phyloP scores from a whole-genome alignment of 1,284 basidiomycete genomes.

The Ustilago bromivora region DNA sequence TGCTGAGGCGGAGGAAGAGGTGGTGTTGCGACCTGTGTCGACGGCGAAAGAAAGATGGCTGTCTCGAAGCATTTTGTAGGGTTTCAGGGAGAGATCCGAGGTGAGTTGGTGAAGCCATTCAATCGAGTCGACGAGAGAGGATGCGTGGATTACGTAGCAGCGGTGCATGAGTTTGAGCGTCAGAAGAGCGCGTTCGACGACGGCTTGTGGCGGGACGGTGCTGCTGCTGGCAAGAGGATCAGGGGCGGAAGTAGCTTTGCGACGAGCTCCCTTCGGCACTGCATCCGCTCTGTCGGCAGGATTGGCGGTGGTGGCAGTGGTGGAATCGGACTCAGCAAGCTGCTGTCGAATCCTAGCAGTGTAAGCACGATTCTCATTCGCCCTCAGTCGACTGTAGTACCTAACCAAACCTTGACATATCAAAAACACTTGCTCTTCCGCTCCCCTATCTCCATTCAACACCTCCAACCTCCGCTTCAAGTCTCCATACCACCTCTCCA shows the following conservation, averaged over 20 bases:
- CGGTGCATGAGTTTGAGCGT: slow-evolving; percentile 47
- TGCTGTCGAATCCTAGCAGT: slow-evolving; percentile 43
- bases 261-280: slow-evolving; percentile 14
- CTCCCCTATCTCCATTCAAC: slow-evolving; percentile 7
- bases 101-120: slow-evolving; percentile 49
- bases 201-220: slow-evolving; percentile 6
- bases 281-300: neutral
- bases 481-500: slow-evolving; percentile 42
- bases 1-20: slow-evolving; percentile 13
- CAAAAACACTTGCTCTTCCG: slow-evolving; percentile 34
- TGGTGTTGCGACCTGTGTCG: slow-evolving; percentile 45
- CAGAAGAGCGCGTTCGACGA: slow-evolving; percentile 31
- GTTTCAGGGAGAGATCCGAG: slow-evolving; percentile 40
- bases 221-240: neutral
- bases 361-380: slow-evolving; percentile 44
- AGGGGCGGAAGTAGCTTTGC: slow-evolving; percentile 4
- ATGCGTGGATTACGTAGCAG: slow-evolving; percentile 47
- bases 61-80: slow-evolving; percentile 47
- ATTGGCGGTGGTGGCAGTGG: neutral
- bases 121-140: slow-evolving; percentile 32
- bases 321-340: slow-evolving; percentile 16
- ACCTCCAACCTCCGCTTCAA: slow-evolving; percentile 18
- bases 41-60: slow-evolving; percentile 47
- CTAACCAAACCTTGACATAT: slow-evolving; percentile 50
- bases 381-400: slow-evolving; percentile 25